Percentiles rank a stretch among this genome's conserved stretches.
Conservation (phyloP, 495 filamentous ascomycete species). For the Trichocladium antarcticum region DNA sequence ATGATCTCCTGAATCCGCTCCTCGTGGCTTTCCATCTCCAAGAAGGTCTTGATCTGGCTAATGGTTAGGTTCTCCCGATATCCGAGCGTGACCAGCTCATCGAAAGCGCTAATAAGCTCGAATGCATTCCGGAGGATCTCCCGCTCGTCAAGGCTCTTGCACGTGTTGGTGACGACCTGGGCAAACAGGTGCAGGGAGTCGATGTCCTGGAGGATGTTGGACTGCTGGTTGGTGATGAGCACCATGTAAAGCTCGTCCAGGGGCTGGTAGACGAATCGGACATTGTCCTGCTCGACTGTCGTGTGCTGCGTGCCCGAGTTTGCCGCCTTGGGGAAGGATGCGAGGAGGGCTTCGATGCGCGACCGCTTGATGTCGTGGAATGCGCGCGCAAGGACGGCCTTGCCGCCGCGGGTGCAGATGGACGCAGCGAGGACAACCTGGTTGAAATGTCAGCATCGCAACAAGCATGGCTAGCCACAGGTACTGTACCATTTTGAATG, state of each 20-base stretch:
- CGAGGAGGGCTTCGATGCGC: conserved; percentile 88
- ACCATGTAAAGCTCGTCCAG: conserved; percentile 99
- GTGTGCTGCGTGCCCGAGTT: conserved; percentile 93
- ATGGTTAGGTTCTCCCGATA: conserved; percentile 93
- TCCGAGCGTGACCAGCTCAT: conserved; percentile 88
- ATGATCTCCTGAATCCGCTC: conserved; percentile 98
- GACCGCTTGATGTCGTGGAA: conserved; percentile 95
- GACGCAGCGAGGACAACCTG: conserved; percentile 94
- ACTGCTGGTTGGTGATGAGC: conserved; percentile 97
- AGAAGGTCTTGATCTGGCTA: conserved; percentile 92
- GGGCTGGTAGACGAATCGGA: conserved; percentile 97
- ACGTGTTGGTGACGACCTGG: conserved; percentile 90
- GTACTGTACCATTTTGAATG: conserved; percentile 20
- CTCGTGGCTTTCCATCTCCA: conserved; percentile 98
- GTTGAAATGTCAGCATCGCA: conserved; percentile 3
- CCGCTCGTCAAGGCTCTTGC: conserved; percentile 88
- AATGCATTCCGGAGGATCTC: conserved; percentile 92
- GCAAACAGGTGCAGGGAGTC: conserved; percentile 95
- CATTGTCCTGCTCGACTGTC: conserved; percentile 96
- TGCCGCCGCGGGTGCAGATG: conserved; percentile 96
- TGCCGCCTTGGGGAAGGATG: conserved; percentile 92
- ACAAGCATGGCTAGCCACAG: not conserved
- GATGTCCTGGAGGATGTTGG: conserved; percentile 97
- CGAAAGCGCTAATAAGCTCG: conserved; percentile 89
- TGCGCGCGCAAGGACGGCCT: conserved; percentile 90